phyloP scores from a whole-genome alignment of 352 stramenopile species.

The Globisporangium heterothallicum region DNA sequence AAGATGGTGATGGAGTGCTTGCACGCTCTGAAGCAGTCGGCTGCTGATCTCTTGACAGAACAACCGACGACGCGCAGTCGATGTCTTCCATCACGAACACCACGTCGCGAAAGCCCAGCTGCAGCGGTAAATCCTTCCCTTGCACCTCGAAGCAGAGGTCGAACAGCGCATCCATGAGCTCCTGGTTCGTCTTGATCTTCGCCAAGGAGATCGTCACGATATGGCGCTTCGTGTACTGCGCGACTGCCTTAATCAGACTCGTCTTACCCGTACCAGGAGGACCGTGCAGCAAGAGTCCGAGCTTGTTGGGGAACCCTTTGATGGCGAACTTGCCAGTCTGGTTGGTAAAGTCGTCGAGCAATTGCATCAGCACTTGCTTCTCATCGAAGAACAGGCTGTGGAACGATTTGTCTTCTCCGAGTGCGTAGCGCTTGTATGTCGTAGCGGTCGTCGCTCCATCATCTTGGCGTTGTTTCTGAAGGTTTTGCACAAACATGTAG shows the following conservation, averaged over 20 bases:
- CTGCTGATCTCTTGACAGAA: slow-evolving; percentile 18
- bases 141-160: slow-evolving; percentile 31
- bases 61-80: slow-evolving; percentile 47
- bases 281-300: slow-evolving; percentile 73
- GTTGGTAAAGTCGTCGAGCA: slow-evolving; percentile 56
- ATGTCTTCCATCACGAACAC: slow-evolving; percentile 74
- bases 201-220: slow-evolving; percentile 51
- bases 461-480: slow-evolving; percentile 5
- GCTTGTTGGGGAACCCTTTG: slow-evolving; percentile 80
- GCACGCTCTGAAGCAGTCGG: background rate
- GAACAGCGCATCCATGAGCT: slow-evolving; percentile 51
- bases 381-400: slow-evolving; percentile 74
- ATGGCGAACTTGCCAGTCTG: slow-evolving; percentile 74
- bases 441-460: slow-evolving; percentile 7
- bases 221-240: slow-evolving; percentile 55
- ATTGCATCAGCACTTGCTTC: slow-evolving; percentile 44
- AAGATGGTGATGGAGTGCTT: slow-evolving; percentile 1
- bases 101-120: slow-evolving; percentile 46
- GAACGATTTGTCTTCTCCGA: slow-evolving; percentile 80
- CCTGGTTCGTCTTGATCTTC: slow-evolving; percentile 58
- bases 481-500: slow-evolving; percentile 38
- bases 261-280: slow-evolving; percentile 85
- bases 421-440: slow-evolving; percentile 58
- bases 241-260: slow-evolving; percentile 76
- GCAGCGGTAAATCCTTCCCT: slow-evolving; percentile 35